A percentile compares a stretch with the other conserved stretches of the same genome.
Conservation (phyloP, 2,329 filamentous ascomycete genomes). For the Metarhizium guizhouense region DNA sequence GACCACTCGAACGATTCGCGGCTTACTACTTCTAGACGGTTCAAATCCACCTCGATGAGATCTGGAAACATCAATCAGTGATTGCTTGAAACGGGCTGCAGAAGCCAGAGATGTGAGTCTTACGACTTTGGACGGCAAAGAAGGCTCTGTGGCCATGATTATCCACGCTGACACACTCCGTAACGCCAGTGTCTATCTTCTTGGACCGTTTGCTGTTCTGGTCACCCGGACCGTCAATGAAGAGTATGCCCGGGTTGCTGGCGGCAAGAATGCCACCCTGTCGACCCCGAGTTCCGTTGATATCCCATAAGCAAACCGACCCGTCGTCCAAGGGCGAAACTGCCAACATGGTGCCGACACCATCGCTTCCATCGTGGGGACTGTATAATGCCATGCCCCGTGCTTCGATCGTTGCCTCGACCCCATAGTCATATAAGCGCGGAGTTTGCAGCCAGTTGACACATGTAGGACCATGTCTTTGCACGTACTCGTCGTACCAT, state of each 20-base stretch:
- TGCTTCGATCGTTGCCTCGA: conserved; percentile 50
- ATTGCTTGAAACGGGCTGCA: background rate
- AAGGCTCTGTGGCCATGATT: conserved; percentile 59
- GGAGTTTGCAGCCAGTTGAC: conserved; percentile 71
- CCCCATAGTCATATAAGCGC: conserved; percentile 28
- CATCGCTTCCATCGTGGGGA: conserved; percentile 40
- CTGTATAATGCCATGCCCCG: conserved; percentile 63
- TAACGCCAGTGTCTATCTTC: conserved; percentile 62
- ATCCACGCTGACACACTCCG: conserved; percentile 78
- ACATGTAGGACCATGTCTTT: conserved; percentile 64
- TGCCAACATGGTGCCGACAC: conserved; percentile 39
- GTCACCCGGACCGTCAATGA: conserved; percentile 39
- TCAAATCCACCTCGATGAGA: conserved; percentile 74
- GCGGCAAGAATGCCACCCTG: conserved; percentile 56
- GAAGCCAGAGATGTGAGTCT: conserved; percentile 18
- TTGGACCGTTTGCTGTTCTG: conserved; percentile 43
- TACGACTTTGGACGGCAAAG: conserved; percentile 67
- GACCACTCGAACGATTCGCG: conserved; percentile 69
- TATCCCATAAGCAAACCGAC: conserved; percentile 80
- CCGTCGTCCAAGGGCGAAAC: conserved; percentile 79
- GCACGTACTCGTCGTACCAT: conserved; percentile 87
- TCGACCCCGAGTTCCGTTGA: conserved; percentile 44
- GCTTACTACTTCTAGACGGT: conserved; percentile 59
- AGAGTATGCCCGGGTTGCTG: conserved; percentile 60
- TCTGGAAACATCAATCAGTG: conserved; percentile 20